Percentiles rank a stretch among this genome's conserved stretches.
Evolutionary conservation across 176 grass and related monocot species (phyloP).

Genomic region (Raddia distichophylla): DNA sequence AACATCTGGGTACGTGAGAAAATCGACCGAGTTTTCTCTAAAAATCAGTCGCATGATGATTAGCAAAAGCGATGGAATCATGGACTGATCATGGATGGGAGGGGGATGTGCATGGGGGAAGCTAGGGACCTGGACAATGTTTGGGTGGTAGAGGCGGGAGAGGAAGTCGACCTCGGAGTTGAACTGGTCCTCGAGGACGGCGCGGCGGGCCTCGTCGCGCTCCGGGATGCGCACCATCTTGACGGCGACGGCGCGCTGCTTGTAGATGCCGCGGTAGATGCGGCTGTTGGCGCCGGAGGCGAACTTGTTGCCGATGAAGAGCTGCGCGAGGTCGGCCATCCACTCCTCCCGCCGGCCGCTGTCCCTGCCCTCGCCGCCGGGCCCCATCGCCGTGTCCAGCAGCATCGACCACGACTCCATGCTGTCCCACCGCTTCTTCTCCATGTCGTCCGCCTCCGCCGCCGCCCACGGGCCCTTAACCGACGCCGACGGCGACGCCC

Average conservation of each 20-base stretch:
- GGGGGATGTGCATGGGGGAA: neutral
- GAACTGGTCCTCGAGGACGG: constrained; percentile 80
- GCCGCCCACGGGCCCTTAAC: constrained; percentile 37
- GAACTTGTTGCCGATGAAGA: constrained; percentile 98
- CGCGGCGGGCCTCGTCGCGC: constrained; percentile 77
- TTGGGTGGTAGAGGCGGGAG: constrained; percentile 89
- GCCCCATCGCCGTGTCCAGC: constrained; percentile 55
- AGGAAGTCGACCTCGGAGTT: constrained; percentile 96
- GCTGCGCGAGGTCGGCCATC: constrained; percentile 96
- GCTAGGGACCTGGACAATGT: constrained; percentile 72
- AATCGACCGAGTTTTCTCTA: too few relatives aligned
- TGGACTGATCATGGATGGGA: too few relatives aligned
- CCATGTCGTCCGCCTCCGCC: constrained; percentile 86
- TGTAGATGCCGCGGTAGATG: constrained; percentile 98
- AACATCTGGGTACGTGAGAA: too few relatives aligned
- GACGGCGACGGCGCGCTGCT: constrained; percentile 84
- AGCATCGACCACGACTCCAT: constrained; percentile 99
- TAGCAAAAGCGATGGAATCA: too few relatives aligned
- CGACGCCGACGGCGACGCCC: constrained; percentile 44
- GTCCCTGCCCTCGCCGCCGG: constrained; percentile 34
- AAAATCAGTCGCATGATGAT: too few relatives aligned
- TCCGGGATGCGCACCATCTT: constrained; percentile 98
- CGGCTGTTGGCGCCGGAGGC: constrained; percentile 93
- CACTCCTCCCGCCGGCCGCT: constrained; percentile 75
- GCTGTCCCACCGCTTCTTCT: constrained; percentile 99